phyloP scores from a whole-genome alignment of 805 yeast genomes.

The Candida taoyuanica region DNA sequence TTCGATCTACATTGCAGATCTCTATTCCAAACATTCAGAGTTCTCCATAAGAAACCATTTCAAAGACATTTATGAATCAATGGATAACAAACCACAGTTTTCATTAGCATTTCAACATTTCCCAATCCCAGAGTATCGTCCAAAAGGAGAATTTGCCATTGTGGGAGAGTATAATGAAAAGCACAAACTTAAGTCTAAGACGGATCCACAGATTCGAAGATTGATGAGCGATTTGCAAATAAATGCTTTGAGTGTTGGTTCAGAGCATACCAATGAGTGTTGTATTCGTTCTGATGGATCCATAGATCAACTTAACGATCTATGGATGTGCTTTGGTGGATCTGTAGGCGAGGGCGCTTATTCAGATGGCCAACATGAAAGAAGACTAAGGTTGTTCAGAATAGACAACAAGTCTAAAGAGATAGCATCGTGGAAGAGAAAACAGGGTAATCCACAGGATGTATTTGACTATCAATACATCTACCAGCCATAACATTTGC shows the following conservation, averaged over 20 bases:
- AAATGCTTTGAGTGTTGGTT: constrained; percentile 57
- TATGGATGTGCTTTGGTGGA: constrained; percentile 68
- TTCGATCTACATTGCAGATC: constrained; percentile 48
- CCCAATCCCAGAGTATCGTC: constrained; percentile 58
- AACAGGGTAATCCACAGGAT: constrained; percentile 39
- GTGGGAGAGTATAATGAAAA: constrained; percentile 34
- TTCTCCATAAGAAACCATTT: constrained; percentile 29
- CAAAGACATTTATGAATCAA: constrained; percentile 24
- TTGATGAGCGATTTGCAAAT: constrained; percentile 43
- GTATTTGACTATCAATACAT: constrained; percentile 42
- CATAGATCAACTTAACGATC: constrained; percentile 22
- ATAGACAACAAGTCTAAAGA: constrained; percentile 37
- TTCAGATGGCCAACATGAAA: constrained; percentile 42
- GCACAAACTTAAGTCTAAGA: constrained; percentile 34
- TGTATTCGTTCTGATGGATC: constrained; percentile 38
- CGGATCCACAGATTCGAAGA: constrained; percentile 38
- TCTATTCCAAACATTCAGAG: constrained; percentile 30
- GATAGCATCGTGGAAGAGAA: constrained; percentile 58
- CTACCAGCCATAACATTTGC: constrained; percentile 4
- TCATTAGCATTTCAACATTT: constrained; percentile 64
- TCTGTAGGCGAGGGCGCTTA: constrained; percentile 63
- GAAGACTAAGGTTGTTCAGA: constrained; percentile 52
- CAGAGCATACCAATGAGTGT: constrained; percentile 66
- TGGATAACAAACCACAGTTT: constrained; percentile 29
- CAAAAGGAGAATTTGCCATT: constrained; percentile 32